phyloP scores from a whole-genome alignment of 2,329 filamentous ascomycete species.

The Parastagonospora avenae region DNA sequence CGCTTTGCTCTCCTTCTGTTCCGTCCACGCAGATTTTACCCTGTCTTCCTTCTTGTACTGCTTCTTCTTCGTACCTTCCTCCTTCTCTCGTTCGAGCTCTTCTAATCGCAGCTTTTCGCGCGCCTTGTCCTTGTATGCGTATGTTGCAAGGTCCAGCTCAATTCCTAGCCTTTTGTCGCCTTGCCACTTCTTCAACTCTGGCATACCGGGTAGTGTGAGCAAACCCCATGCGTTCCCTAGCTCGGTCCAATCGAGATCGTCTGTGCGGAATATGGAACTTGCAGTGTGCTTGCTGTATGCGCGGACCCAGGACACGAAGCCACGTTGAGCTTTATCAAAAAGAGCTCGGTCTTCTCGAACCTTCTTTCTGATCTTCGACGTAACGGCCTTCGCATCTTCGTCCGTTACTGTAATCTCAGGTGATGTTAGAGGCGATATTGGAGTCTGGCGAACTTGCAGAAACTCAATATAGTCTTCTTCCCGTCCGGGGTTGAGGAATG shows the following conservation, averaged over 20 bases:
- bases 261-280: constrained; percentile 83
- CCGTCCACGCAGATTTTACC: constrained; percentile 41
- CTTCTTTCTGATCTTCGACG: constrained; percentile 65
- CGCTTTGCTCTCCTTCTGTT: constrained; percentile 43
- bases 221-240: constrained; percentile 85
- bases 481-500: constrained; percentile 79
- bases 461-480: constrained; percentile 93
- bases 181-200: constrained; percentile 65
- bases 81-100: constrained; percentile 33
- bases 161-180: constrained; percentile 51
- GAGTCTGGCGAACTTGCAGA: constrained; percentile 84
- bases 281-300: constrained; percentile 92
- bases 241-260: constrained; percentile 83
- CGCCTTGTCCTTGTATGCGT: constrained; percentile 52
- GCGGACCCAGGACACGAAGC: constrained; percentile 91
- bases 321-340: constrained; percentile 87
- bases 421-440: constrained; percentile 67
- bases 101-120: constrained; percentile 51
- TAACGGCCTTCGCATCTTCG: constrained; percentile 63
- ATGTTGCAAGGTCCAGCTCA: constrained; percentile 46
- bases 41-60: constrained; percentile 31
- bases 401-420: constrained; percentile 64
- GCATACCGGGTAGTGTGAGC: constrained; percentile 88
- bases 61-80: constrained; percentile 32
- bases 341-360: constrained; percentile 67